Evolutionary conservation across 1,284 basidiomycete genomes (phyloP).

Genomic region (Mycena sp.): DNA sequence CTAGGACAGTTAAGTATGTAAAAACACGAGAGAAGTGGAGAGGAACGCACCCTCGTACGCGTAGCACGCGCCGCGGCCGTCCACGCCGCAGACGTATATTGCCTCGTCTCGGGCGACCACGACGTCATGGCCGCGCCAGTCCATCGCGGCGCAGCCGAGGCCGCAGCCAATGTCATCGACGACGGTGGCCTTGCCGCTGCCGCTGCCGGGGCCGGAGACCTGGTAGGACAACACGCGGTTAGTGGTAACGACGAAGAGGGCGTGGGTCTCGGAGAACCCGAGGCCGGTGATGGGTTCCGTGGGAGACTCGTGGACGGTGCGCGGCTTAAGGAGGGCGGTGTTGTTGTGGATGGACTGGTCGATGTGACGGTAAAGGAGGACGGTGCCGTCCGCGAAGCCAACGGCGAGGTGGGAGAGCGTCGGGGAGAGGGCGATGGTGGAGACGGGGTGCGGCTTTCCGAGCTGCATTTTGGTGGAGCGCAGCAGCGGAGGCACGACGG

Average conservation of each 20-base stretch:
- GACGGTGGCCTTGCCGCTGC: slow-evolving; percentile 64
- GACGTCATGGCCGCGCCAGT: slow-evolving; percentile 76
- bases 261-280: slow-evolving; percentile 82
- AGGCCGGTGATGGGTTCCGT: slow-evolving; percentile 92
- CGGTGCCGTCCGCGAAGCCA: slow-evolving; percentile 94
- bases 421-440: slow-evolving; percentile 84
- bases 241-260: slow-evolving; percentile 90
- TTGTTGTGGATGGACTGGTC: slow-evolving; percentile 85
- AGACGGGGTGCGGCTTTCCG: slow-evolving; percentile 83
- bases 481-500: slow-evolving; percentile 72
- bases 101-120: slow-evolving; percentile 93
- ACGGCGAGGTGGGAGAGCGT: slow-evolving; percentile 90
- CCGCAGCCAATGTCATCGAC: slow-evolving; percentile 90
- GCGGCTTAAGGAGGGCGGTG: slow-evolving; percentile 81
- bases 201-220: slow-evolving; percentile 80
- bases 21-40: not conserved
- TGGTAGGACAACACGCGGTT: slow-evolving; percentile 83
- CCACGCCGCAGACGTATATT: slow-evolving; percentile 86
- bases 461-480: slow-evolving; percentile 84
- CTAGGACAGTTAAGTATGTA: slow-evolving; percentile 43
- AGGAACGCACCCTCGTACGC: slow-evolving; percentile 83
- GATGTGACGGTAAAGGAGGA: slow-evolving; percentile 90
- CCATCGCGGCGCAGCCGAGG: slow-evolving; percentile 86
- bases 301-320: slow-evolving; percentile 80
- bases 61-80: slow-evolving; percentile 87